A percentile compares a stretch with the other conserved stretches of the same genome.
Evolutionary conservation across 2,329 filamentous ascomycete species (phyloP).

Genomic region (Hypoxylon sp.): DNA sequence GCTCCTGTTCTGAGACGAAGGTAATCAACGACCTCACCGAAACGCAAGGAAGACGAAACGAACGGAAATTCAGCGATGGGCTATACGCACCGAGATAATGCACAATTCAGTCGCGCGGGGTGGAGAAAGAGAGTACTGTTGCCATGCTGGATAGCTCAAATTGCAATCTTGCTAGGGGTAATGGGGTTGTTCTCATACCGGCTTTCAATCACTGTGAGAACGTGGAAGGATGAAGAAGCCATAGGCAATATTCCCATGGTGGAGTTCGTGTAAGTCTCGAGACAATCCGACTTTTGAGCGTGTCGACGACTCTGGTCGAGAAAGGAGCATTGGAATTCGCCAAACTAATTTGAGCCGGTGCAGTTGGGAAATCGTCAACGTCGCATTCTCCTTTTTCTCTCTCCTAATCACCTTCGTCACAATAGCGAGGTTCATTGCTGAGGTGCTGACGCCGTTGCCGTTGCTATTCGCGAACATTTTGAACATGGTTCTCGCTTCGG

Average conservation of each 20-base stretch:
- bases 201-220: constrained; percentile 60
- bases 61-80: constrained; percentile 48
- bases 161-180: constrained; percentile 59
- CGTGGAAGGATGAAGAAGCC: constrained; percentile 57
- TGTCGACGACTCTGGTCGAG: too few species aligned
- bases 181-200: constrained; percentile 67
- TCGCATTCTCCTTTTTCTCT: constrained; percentile 62
- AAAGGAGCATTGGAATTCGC: neutral
- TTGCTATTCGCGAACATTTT: constrained; percentile 65
- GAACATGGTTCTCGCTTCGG: constrained; percentile 61
- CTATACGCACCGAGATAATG: constrained; percentile 63
- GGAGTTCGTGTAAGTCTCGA: constrained; percentile 63
- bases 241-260: constrained; percentile 58
- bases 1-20: neutral
- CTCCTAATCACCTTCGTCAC: constrained; percentile 62
- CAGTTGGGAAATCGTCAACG: constrained; percentile 68
- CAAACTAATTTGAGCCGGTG: constrained; percentile 15
- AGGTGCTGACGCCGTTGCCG: constrained; percentile 66
- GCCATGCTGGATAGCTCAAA: constrained; percentile 64
- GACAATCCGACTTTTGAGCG: neutral
- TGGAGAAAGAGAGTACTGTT: constrained; percentile 64
- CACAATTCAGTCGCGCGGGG: constrained; percentile 64
- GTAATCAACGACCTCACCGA: neutral
- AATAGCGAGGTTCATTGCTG: constrained; percentile 60
- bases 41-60: constrained; percentile 5